Evolutionary conservation across 208 protist genomes (phyloP), one percentile per base, ranked within the genome.

Genomic region (Leishmania lainsoni): DNA sequence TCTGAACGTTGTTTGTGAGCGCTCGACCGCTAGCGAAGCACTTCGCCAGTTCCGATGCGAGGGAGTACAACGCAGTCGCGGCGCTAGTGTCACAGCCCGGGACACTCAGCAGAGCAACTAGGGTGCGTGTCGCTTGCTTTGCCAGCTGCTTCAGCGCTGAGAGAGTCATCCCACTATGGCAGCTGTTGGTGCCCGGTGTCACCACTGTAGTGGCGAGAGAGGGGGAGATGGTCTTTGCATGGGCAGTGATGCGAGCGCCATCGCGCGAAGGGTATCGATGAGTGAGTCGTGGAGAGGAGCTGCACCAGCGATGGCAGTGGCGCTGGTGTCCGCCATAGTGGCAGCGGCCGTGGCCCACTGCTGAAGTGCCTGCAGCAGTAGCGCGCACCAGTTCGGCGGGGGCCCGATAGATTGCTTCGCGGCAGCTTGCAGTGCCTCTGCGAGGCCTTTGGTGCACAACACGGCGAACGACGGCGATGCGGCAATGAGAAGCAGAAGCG

Each of bases 291-390:
- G 78, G 66, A 42, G 12, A 75, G 71, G 2, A 22, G 29, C 42
- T 26, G 71, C 29, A 26, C 29, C 71, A 4, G n/a, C 0, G 32
- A 26, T 59, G 16, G 45, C n/a, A 45, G 71, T 12, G 45, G 49
- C 3, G 29, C 20, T 16, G 17, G n/a, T 45, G 71, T 45, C 14
- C 29, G 49, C 71, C 29, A 59, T 59, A 16, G 65, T 78, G 59
- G 78, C 48, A 12, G 68, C 10, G 5, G 79, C 61, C 0, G 79
- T 74, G 16, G 77, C 78, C 78, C 77, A 83, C 75, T 75, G 78
- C 61, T 91, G 83, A 52, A 91, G 81, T 39, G 83, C 78, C 52
- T 83, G 76, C 66, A 94, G 51, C 84, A 86, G 59, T 61, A 84
- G 51, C 74, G 74, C 63, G 61, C 83, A 89, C 78, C 81, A 89